These are phyloP conservation scores for Aristolochia contorta DNA, from an alignment of 164 flowering plant species.

Conservation along the genomic window DNA sequence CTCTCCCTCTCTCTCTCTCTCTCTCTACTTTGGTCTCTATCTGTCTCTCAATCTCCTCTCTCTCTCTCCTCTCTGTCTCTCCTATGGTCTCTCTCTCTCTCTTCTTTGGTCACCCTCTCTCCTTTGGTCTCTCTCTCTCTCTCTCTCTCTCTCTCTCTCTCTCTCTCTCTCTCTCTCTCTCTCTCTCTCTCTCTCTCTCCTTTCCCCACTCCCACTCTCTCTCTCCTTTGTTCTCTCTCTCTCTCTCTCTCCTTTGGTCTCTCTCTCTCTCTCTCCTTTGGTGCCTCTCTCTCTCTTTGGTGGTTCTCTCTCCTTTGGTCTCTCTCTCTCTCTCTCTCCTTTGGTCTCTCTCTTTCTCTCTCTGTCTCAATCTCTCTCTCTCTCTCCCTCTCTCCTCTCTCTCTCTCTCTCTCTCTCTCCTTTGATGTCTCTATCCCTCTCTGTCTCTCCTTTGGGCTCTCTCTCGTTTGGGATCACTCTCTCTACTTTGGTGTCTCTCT, in stretches of 20 bases:
- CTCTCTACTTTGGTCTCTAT: no score
- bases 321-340: neutral
- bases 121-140: no score
- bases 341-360: neutral
- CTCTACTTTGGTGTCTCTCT: neutral
- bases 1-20: no score
- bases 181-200: neutral
- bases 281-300: neutral
- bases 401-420: neutral
- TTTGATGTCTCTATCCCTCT: neutral
- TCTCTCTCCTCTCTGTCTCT: no score
- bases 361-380: no score
- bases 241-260: neutral
- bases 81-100: no score
- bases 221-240: neutral
- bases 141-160: no score
- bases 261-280: neutral
- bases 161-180: no score
- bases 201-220: neutral
- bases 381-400: no score
- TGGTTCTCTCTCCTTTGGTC: neutral
- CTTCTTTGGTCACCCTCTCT: no score
- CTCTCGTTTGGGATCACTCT: neutral
- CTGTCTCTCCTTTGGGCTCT: neutral
- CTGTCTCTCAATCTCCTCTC: no score